Percentiles rank a stretch among this genome's conserved stretches.
Evolutionary conservation across 768 basidiomycete species (phyloP).

Genomic region (Filobasidium floriforme): DNA sequence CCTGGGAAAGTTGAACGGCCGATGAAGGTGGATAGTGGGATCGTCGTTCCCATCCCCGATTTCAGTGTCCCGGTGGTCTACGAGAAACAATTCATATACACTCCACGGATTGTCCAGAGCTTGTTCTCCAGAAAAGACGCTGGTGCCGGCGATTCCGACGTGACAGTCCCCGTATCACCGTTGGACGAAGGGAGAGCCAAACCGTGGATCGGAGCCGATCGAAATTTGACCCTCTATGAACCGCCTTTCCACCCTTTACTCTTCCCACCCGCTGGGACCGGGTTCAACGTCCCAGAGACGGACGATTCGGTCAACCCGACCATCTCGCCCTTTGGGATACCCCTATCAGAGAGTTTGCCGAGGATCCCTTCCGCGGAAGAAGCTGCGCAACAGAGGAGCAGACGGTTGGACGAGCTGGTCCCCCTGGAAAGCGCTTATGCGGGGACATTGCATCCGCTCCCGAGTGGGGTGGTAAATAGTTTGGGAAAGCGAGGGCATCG

Average conservation of each 20-base stretch:
- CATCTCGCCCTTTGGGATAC: constrained; percentile 3
- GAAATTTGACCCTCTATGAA: constrained; percentile 10
- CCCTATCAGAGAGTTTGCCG: not conserved
- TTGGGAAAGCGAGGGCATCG: not conserved
- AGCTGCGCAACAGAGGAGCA: not conserved
- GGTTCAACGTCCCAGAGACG: constrained; percentile 1
- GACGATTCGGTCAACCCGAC: not conserved
- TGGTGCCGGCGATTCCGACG: not conserved
- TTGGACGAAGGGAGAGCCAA: no score
- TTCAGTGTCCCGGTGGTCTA: not conserved
- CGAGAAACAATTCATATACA: not conserved
- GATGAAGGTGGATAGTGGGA: not conserved
- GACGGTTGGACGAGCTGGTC: constrained; percentile 10
- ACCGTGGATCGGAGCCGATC: constrained; percentile 8
- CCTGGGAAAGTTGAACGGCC: not conserved
- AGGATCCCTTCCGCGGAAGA: constrained; percentile 2
- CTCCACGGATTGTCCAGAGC: not conserved
- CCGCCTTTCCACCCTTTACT: constrained; percentile 6
- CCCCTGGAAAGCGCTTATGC: constrained; percentile 16
- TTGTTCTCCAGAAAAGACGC: not conserved
- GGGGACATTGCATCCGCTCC: constrained; percentile 16
- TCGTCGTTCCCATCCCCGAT: constrained; percentile 3
- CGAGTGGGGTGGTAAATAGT: not conserved
- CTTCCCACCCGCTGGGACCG: constrained; percentile 11
- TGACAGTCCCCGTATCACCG: no score